Evolutionary conservation across 2,329 filamentous ascomycete genomes (phyloP).

Genomic region (Ceratocystis cubensis): DNA sequence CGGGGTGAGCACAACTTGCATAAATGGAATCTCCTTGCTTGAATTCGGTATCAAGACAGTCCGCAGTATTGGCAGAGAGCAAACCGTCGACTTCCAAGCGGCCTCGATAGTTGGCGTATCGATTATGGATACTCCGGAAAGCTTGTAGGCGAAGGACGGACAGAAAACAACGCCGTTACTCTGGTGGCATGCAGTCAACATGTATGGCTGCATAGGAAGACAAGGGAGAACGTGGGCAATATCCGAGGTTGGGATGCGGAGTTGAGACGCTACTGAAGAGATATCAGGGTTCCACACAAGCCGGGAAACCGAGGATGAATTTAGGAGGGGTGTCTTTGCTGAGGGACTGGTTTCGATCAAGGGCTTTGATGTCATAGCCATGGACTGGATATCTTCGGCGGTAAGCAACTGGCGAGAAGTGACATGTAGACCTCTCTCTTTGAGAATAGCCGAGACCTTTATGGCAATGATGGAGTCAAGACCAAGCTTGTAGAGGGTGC

Average conservation of each 20-base stretch:
- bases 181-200: slow-evolving; percentile 65
- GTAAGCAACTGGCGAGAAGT: slow-evolving; percentile 59
- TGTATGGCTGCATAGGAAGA: slow-evolving; percentile 66
- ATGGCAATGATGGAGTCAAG: slow-evolving; percentile 88
- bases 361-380: slow-evolving; percentile 14
- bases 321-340: neutral
- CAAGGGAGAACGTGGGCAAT: slow-evolving; percentile 53
- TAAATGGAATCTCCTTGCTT: slow-evolving; percentile 37
- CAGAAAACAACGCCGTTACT: slow-evolving; percentile 57
- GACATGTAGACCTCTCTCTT: slow-evolving; percentile 48
- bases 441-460: slow-evolving; percentile 62
- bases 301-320: neutral
- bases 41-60: slow-evolving; percentile 50
- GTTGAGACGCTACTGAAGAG: neutral
- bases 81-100: slow-evolving; percentile 51
- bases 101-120: slow-evolving; percentile 40
- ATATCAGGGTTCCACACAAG: slow-evolving; percentile 2
- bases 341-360: neutral
- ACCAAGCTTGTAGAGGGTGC: slow-evolving; percentile 70
- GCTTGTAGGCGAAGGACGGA: slow-evolving; percentile 53
- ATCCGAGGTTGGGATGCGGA: slow-evolving; percentile 30
- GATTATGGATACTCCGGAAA: slow-evolving; percentile 32
- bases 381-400: slow-evolving; percentile 48
- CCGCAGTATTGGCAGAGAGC: slow-evolving; percentile 50
- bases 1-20: slow-evolving; percentile 48